Evolutionary conservation across 768 basidiomycete genomes (phyloP).

Genomic region (Lyophyllum decastes): DNA sequence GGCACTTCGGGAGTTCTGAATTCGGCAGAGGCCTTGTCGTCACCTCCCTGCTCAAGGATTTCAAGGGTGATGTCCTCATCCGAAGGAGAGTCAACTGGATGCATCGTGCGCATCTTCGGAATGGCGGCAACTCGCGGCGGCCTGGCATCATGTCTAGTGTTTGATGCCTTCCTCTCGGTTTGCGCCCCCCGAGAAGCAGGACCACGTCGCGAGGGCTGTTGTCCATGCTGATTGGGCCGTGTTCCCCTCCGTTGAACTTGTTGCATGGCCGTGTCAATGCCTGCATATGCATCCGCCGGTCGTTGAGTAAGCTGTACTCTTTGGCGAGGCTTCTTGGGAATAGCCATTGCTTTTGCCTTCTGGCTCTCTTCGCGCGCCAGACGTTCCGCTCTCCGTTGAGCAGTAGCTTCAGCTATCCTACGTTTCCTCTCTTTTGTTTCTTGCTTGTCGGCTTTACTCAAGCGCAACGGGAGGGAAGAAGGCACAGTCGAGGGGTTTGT

Average conservation of each 20-base stretch:
- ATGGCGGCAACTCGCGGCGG: background rate
- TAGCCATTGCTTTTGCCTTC: background rate
- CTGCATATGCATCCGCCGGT: background rate
- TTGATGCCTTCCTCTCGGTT: background rate
- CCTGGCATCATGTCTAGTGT: background rate
- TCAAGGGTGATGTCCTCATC: slow-evolving; percentile 22
- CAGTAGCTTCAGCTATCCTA: background rate
- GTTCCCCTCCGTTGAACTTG: background rate
- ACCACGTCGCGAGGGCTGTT: background rate
- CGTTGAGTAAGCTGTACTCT: background rate
- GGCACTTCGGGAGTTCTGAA: slow-evolving; percentile 23
- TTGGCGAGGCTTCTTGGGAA: background rate
- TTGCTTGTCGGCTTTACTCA: background rate
- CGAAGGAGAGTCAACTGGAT: background rate
- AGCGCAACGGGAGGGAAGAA: background rate
- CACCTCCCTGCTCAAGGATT: slow-evolving; percentile 21
- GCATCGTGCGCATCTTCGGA: background rate
- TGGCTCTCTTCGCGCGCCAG: slow-evolving; percentile 18
- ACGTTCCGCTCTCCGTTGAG: slow-evolving; percentile 23
- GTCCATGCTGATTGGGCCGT: background rate
- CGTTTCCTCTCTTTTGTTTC: slow-evolving; percentile 1
- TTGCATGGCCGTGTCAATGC: background rate
- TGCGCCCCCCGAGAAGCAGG: background rate
- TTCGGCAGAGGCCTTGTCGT: slow-evolving; percentile 17
- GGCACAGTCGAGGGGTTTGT: background rate